Evolutionary conservation across 352 stramenopile genomes (phyloP).

Genomic region (Phytophthora chlamydospora): DNA sequence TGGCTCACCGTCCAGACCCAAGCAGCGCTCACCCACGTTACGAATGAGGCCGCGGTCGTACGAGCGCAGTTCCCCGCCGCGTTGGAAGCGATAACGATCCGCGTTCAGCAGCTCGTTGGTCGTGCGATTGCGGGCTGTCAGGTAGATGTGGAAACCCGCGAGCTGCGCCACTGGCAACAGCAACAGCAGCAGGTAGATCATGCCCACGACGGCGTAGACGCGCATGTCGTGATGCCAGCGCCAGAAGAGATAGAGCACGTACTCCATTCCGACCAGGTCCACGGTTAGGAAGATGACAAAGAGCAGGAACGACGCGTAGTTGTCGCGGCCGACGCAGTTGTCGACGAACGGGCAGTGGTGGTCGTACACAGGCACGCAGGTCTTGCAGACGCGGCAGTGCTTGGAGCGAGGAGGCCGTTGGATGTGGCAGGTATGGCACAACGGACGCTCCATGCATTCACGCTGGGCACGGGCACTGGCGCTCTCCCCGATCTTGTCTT

Average conservation of each 20-base stretch:
- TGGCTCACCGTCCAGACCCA: slow-evolving; percentile 20
- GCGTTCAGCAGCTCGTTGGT: slow-evolving; percentile 83
- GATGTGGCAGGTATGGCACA: slow-evolving; percentile 87
- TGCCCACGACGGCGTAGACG: slow-evolving; percentile 33
- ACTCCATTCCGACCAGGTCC: slow-evolving; percentile 59
- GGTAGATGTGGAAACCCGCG: slow-evolving; percentile 74
- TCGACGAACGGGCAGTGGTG: slow-evolving; percentile 99
- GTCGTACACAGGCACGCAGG: slow-evolving; percentile 97
- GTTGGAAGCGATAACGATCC: slow-evolving; percentile 65
- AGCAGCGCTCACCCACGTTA: slow-evolving; percentile 55
- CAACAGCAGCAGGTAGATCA: slow-evolving; percentile 58
- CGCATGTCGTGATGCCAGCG: slow-evolving; percentile 42
- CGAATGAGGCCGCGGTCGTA: slow-evolving; percentile 55
- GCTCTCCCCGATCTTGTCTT: slow-evolving; percentile 23
- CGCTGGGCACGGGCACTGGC: slow-evolving; percentile 25
- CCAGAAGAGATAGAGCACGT: slow-evolving; percentile 67
- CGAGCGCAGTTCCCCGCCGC: slow-evolving; percentile 36
- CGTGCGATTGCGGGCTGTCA: slow-evolving; percentile 74
- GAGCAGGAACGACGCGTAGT: slow-evolving; percentile 93
- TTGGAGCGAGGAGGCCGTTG: slow-evolving; percentile 80
- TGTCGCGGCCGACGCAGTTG: slow-evolving; percentile 98
- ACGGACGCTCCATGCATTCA: slow-evolving; percentile 59
- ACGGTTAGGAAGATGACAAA: slow-evolving; percentile 60
- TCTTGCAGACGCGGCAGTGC: slow-evolving; percentile 92
- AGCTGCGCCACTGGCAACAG: slow-evolving; percentile 61